phyloP scores from a whole-genome alignment of 169 alveolate genomes.

The Eimeria acervulina region DNA sequence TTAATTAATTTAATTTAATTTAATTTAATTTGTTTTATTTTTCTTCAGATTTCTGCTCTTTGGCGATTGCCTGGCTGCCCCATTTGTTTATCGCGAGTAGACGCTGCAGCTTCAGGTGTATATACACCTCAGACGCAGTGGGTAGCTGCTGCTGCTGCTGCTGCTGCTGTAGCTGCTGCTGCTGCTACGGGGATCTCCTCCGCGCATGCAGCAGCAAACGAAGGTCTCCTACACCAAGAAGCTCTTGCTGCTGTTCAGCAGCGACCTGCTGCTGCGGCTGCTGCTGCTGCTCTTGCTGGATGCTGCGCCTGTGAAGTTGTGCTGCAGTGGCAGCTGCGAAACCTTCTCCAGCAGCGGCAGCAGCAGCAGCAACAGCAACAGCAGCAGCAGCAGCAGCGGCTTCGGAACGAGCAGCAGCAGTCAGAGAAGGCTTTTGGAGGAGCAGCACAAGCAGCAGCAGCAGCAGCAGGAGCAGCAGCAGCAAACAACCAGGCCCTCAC shows the following conservation, averaged over 20 bases:
- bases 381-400: neutral
- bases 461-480: neutral
- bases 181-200: neutral
- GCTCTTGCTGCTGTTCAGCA: neutral
- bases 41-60: too few relatives aligned
- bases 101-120: neutral
- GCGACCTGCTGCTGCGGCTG: slow-evolving; percentile 2
- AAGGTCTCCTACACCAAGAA: neutral
- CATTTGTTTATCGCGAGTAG: too few relatives aligned
- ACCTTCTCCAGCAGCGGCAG: too few relatives aligned
- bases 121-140: neutral
- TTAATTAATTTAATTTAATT: too few relatives aligned
- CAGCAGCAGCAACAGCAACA: neutral
- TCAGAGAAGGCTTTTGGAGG: neutral
- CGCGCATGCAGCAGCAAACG: neutral
- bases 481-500: neutral
- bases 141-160: neutral
- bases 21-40: too few relatives aligned
- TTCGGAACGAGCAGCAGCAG: neutral
- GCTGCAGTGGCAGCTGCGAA: slow-evolving; percentile 15
- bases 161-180: neutral
- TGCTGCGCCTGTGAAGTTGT: too few relatives aligned
- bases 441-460: too few relatives aligned
- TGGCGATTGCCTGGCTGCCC: too few relatives aligned
- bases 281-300: neutral